These are phyloP conservation scores for Melocanna baccifera DNA, from an alignment of 176 grass and related monocot species.

Conservation along the genomic window DNA sequence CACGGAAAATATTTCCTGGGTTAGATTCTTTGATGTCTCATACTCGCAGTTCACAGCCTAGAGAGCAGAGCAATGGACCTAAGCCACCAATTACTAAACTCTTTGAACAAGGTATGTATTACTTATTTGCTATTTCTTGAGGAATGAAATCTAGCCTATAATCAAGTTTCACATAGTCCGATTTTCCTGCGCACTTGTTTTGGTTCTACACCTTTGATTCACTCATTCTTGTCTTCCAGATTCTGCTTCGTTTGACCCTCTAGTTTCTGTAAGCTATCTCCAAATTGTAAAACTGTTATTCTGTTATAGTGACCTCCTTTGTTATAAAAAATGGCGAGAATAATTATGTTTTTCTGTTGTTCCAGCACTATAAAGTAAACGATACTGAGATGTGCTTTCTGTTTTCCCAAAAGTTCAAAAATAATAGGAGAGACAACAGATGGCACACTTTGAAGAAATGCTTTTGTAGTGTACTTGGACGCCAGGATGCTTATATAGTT, in stretches of 20 bases:
- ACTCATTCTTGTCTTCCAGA: background rate
- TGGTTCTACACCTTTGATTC: background rate
- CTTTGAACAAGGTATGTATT: conserved; percentile 84
- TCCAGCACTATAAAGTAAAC: background rate
- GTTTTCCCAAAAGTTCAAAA: background rate
- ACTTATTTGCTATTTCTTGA: conserved; percentile 21
- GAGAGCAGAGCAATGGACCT: conserved; percentile 81
- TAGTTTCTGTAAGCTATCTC: background rate
- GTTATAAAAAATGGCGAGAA: background rate
- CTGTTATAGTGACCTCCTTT: background rate
- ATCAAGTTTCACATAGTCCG: background rate
- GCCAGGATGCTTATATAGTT: conserved; percentile 17
- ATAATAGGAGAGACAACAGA: background rate
- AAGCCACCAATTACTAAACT: conserved; percentile 88
- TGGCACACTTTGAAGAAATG: background rate
- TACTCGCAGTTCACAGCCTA: conserved; percentile 64
- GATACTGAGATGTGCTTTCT: background rate
- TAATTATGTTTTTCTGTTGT: background rate
- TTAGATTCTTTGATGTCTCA: conserved; percentile 93
- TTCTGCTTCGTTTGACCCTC: conserved; percentile 9
- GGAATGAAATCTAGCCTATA: conserved; percentile 6
- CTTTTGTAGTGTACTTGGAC: conserved; percentile 2
- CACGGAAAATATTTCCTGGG: conserved; percentile 86
- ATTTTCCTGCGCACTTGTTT: background rate
- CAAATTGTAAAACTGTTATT: background rate